These are phyloP conservation scores for Torulaspora delbrueckii DNA, from an alignment of 805 yeast genomes.

Conservation along the genomic window DNA sequence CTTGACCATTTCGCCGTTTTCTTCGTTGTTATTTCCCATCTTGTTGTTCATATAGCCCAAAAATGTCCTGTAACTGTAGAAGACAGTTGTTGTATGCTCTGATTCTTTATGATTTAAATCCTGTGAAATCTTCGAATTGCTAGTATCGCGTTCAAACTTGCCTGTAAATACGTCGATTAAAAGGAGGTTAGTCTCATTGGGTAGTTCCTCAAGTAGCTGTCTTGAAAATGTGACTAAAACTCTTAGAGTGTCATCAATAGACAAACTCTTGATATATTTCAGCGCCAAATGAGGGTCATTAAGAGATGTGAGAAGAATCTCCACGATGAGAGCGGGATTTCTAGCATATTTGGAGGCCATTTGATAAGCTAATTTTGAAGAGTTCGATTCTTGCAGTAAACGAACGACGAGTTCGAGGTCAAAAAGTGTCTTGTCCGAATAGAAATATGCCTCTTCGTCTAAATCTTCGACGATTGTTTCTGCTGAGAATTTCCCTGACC, in stretches of 20 bases:
- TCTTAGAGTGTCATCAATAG: slow-evolving; percentile 71
- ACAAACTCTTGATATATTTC: slow-evolving; percentile 58
- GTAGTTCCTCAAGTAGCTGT: slow-evolving; percentile 56
- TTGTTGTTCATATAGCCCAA: slow-evolving; percentile 47
- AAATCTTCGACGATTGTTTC: slow-evolving; percentile 32
- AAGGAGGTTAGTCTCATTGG: slow-evolving; percentile 76
- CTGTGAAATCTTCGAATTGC: slow-evolving; percentile 9
- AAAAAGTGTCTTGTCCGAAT: slow-evolving; percentile 38
- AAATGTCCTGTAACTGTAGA: slow-evolving; percentile 55
- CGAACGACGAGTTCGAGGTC: slow-evolving; percentile 64
- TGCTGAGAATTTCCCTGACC: slow-evolving; percentile 26
- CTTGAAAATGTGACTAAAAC: slow-evolving; percentile 66
- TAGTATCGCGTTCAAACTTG: slow-evolving; percentile 49
- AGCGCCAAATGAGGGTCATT: slow-evolving; percentile 56
- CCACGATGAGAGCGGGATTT: slow-evolving; percentile 71
- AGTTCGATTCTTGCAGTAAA: slow-evolving; percentile 69
- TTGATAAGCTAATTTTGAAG: slow-evolving; percentile 58
- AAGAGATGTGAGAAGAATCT: slow-evolving; percentile 63
- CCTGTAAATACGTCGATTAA: slow-evolving; percentile 89
- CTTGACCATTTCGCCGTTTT: slow-evolving; percentile 2
- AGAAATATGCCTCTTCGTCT: slow-evolving; percentile 37
- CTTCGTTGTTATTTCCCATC: slow-evolving; percentile 20
- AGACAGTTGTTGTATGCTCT: slow-evolving; percentile 29
- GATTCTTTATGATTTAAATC: slow-evolving; percentile 6
- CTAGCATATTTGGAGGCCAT: slow-evolving; percentile 62